Conservation (phyloP, 148 eudicot genomes). For the Talinum fruticosum region DNA sequence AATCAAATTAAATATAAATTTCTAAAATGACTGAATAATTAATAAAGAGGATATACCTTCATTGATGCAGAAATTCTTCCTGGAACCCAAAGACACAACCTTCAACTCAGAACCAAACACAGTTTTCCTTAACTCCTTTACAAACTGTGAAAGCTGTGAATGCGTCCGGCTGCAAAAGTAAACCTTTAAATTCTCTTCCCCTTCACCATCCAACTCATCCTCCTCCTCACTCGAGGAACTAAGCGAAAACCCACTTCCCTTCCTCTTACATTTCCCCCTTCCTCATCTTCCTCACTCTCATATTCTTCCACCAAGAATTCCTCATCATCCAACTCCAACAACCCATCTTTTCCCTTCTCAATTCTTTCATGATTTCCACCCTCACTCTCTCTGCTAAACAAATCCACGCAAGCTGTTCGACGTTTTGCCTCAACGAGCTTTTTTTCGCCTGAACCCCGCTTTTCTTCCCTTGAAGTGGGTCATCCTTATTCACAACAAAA, state of each 20-base stretch:
- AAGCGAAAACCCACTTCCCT: conserved; percentile 38
- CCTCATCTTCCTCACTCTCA: conserved; percentile 70
- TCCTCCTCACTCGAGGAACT: conserved; percentile 77
- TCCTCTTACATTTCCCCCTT: conserved; percentile 56
- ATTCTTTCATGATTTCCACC: conserved; percentile 12
- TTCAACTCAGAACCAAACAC: conserved; percentile 68
- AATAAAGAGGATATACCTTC: conserved; percentile 46
- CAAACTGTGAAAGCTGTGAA: conserved; percentile 92
- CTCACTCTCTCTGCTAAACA: conserved; percentile 22
- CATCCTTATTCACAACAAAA: conserved; percentile 45
- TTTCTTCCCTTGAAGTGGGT: conserved; percentile 36
- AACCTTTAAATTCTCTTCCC: conserved; percentile 50
- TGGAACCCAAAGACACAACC: conserved; percentile 86
- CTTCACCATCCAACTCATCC: conserved; percentile 39
- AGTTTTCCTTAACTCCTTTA: conserved; percentile 88
- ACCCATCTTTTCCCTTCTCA: conserved; percentile 25
- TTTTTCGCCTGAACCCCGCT: conserved; percentile 30
- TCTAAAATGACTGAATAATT: background rate
- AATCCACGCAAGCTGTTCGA: conserved; percentile 41
- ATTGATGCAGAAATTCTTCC: conserved; percentile 89
- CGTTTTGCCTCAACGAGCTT: conserved; percentile 33
- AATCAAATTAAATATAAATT: background rate
- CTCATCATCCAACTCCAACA: conserved; percentile 48
- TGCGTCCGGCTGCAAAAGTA: conserved; percentile 92
- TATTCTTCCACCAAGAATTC: conserved; percentile 86